phyloP scores from a whole-genome alignment of 2,329 filamentous ascomycete species.

The Ilyonectria sp. region DNA sequence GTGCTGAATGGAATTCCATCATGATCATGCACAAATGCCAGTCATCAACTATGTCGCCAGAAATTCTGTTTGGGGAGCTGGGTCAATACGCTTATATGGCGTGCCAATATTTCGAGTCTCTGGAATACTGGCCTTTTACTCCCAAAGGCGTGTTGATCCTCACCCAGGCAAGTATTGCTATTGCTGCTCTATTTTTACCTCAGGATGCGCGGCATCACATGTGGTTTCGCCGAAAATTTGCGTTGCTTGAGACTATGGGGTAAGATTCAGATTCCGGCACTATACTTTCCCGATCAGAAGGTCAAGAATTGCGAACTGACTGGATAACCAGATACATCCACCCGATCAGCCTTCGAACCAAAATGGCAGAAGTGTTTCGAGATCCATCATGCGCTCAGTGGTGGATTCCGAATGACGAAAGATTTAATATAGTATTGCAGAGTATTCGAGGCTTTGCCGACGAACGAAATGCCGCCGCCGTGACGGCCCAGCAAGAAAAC shows the following conservation, averaged over 20 bases:
- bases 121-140: slow-evolving; percentile 79
- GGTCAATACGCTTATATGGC: slow-evolving; percentile 75
- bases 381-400: slow-evolving; percentile 81
- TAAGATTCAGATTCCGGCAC: slow-evolving; percentile 59
- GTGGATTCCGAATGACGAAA: slow-evolving; percentile 92
- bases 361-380: slow-evolving; percentile 83
- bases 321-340: slow-evolving; percentile 80
- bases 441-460: slow-evolving; percentile 86
- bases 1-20: slow-evolving; percentile 84
- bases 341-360: slow-evolving; percentile 79
- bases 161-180: slow-evolving; percentile 82
- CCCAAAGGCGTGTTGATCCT: slow-evolving; percentile 80
- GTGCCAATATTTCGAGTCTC: slow-evolving; percentile 84
- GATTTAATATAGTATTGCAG: slow-evolving; percentile 80
- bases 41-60: slow-evolving; percentile 70
- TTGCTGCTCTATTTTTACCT: slow-evolving; percentile 85
- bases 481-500: slow-evolving; percentile 73
- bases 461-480: slow-evolving; percentile 76
- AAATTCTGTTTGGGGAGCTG: slow-evolving; percentile 67
- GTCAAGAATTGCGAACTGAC: slow-evolving; percentile 25
- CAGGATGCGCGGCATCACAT: slow-evolving; percentile 79
- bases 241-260: slow-evolving; percentile 84
- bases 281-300: neutral
- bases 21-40: slow-evolving; percentile 87
- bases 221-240: slow-evolving; percentile 87